Evolutionary conservation across 2,329 filamentous ascomycete species (phyloP).

Genomic region (Colletotrichum musicola): DNA sequence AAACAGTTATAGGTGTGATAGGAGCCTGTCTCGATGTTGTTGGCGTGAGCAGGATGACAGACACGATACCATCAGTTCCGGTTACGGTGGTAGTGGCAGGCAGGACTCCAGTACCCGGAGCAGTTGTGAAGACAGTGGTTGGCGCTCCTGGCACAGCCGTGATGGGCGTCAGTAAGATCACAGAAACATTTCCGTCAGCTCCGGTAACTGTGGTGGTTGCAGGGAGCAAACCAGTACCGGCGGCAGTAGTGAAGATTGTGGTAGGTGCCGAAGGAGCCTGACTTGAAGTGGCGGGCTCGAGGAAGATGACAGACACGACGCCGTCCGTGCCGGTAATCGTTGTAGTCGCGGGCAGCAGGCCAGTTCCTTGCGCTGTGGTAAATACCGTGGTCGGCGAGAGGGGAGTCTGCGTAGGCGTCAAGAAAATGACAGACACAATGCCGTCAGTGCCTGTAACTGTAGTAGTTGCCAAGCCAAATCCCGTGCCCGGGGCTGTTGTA

Average conservation of each 20-base stretch:
- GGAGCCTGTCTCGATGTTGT: neutral
- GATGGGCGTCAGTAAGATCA: neutral
- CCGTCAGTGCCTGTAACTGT: neutral
- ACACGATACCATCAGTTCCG: slow-evolving; percentile 6
- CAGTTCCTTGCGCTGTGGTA: neutral
- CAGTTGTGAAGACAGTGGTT: slow-evolving; percentile 11
- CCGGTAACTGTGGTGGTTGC: neutral
- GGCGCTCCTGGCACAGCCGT: neutral
- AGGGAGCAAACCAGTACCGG: neutral
- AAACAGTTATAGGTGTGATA: neutral
- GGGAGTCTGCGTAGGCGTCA: neutral
- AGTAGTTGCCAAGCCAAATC: neutral
- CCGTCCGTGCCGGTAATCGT: neutral
- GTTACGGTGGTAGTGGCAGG: slow-evolving; percentile 1
- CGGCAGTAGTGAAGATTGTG: neutral
- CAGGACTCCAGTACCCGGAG: slow-evolving; percentile 1
- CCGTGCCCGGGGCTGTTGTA: neutral
- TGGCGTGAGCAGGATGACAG: neutral
- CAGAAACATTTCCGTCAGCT: neutral
- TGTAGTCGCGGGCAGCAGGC: neutral
- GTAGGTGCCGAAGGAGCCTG: neutral
- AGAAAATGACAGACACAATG: slow-evolving; percentile 1
- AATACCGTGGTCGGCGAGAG: slow-evolving; percentile 10
- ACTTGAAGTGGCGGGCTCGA: neutral
- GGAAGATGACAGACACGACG: neutral